phyloP scores from a whole-genome alignment of 2,329 filamentous ascomycete species.

The Geosmithia flava region DNA sequence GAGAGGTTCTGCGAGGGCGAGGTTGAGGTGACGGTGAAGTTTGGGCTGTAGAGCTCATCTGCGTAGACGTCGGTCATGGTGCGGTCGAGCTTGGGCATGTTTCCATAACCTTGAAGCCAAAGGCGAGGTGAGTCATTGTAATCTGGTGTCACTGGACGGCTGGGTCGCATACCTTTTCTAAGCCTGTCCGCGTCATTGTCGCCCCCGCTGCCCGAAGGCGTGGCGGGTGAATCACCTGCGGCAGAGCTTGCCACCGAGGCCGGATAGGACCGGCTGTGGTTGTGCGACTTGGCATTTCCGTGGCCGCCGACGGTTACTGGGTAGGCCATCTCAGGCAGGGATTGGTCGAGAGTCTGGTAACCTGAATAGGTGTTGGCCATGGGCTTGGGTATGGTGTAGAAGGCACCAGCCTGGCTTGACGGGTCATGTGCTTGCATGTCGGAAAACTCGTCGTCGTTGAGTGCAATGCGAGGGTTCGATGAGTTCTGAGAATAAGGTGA shows the following conservation, averaged over 20 bases:
- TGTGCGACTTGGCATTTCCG: slow-evolving; percentile 9
- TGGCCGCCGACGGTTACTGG: slow-evolving; percentile 23
- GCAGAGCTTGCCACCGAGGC: slow-evolving; percentile 45
- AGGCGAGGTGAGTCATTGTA: slow-evolving; percentile 47
- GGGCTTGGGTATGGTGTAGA: slow-evolving; percentile 32
- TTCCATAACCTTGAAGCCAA: slow-evolving; percentile 40
- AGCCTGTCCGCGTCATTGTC: slow-evolving; percentile 33
- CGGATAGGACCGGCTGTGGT: slow-evolving; percentile 30
- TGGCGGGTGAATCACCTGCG: slow-evolving; percentile 46
- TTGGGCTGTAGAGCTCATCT: slow-evolving; percentile 74
- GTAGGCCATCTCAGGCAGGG: slow-evolving; percentile 25
- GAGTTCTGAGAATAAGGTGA: slow-evolving; percentile 44
- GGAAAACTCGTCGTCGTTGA: slow-evolving; percentile 37
- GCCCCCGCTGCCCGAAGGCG: slow-evolving; percentile 37
- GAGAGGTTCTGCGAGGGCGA: slow-evolving; percentile 32
- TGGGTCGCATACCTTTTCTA: slow-evolving; percentile 38
- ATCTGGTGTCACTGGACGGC: slow-evolving; percentile 1
- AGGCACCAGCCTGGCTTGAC: slow-evolving; percentile 14
- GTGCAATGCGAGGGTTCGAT: slow-evolving; percentile 45
- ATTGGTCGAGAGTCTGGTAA: slow-evolving; percentile 25
- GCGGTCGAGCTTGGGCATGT: slow-evolving; percentile 65
- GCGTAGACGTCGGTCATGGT: slow-evolving; percentile 78
- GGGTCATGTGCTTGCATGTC: slow-evolving; percentile 21
- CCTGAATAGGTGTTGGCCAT: slow-evolving; percentile 21
- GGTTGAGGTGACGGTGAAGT: slow-evolving; percentile 45